Conservation (phyloP, 2,329 filamentous ascomycete species). For the Dactylellina haptotyla region DNA sequence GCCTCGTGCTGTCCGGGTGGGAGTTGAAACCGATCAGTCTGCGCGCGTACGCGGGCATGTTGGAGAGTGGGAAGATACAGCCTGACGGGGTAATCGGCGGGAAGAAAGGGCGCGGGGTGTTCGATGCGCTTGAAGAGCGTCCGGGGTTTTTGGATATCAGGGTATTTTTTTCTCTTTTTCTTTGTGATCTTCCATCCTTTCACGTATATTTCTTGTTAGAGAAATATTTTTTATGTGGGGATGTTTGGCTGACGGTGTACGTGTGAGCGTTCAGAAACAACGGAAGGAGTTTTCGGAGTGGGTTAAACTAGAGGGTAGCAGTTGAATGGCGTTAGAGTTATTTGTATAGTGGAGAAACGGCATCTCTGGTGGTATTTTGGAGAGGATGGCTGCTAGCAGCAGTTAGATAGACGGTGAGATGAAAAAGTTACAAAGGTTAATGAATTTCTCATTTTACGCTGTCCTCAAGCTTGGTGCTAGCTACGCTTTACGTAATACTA, state of each 20-base stretch:
- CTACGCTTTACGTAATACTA: too few relatives aligned
- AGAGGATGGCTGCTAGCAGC: background rate
- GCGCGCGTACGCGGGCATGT: constrained; percentile 81
- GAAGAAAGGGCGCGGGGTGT: constrained; percentile 80
- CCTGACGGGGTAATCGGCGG: constrained; percentile 67
- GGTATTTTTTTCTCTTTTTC: constrained; percentile 62
- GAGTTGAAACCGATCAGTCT: constrained; percentile 86
- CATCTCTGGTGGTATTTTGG: background rate
- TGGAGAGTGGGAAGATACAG: constrained; percentile 75
- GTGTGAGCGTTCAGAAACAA: constrained; percentile 69
- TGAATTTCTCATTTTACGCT: too few relatives aligned
- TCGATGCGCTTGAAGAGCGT: constrained; percentile 78
- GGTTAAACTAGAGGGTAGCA: constrained; percentile 39
- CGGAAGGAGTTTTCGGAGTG: constrained; percentile 75
- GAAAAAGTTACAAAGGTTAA: too few relatives aligned
- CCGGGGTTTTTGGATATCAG: constrained; percentile 89
- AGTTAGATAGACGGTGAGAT: too few relatives aligned
- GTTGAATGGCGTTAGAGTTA: background rate
- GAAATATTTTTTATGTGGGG: background rate
- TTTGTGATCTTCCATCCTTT: constrained; percentile 57
- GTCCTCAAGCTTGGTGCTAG: background rate
- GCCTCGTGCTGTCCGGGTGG: constrained; percentile 75
- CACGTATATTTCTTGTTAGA: constrained; percentile 3
- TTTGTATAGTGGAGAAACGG: background rate
- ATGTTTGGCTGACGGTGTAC: constrained; percentile 26